Conservation (phyloP, 2,329 filamentous ascomycete species). For the Fusarium agapanthi region DNA sequence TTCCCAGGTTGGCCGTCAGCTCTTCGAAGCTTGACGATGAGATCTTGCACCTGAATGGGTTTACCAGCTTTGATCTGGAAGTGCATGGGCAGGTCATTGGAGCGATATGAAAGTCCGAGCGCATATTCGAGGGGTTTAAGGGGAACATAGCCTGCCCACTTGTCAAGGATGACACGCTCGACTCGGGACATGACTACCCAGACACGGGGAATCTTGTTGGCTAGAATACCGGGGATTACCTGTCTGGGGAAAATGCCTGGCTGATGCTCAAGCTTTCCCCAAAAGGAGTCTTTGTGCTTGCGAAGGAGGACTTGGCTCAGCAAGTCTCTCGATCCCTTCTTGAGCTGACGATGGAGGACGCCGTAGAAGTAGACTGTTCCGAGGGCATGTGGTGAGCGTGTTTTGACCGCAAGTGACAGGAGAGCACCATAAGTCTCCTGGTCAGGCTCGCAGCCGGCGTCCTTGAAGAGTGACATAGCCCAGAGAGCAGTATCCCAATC, state of each 20-base stretch:
- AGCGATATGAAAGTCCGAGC: constrained; percentile 40
- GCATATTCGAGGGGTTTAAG: constrained; percentile 39
- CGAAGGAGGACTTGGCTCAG: constrained; percentile 42
- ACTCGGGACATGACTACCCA: constrained; percentile 39
- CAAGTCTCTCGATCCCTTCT: constrained; percentile 33
- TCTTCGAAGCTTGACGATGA: constrained; percentile 35
- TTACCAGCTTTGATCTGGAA: constrained; percentile 26
- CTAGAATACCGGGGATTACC: constrained; percentile 35
- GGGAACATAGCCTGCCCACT: constrained; percentile 43
- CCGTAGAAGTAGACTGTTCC: constrained; percentile 48
- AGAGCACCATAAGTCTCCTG: constrained; percentile 49
- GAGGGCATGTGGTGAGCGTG: constrained; percentile 44
- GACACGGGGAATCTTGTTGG: constrained; percentile 27
- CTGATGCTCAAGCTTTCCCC: constrained; percentile 31
- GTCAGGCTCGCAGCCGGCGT: constrained; percentile 39
- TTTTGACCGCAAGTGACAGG: constrained; percentile 48
- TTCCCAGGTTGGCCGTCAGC: constrained; percentile 28
- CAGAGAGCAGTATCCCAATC: constrained; percentile 48
- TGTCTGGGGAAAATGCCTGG: constrained; percentile 43
- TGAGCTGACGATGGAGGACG: constrained; percentile 44
- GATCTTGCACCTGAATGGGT: constrained; percentile 15
- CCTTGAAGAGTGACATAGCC: constrained; percentile 38
- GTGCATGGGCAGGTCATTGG: constrained; percentile 41
- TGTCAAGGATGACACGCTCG: constrained; percentile 45
- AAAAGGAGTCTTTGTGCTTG: constrained; percentile 38